Evolutionary conservation across 441 rosid species (phyloP), one percentile per base, ranked within the genome.

Genomic region (Pelargonium myrrhifolium): DNA sequence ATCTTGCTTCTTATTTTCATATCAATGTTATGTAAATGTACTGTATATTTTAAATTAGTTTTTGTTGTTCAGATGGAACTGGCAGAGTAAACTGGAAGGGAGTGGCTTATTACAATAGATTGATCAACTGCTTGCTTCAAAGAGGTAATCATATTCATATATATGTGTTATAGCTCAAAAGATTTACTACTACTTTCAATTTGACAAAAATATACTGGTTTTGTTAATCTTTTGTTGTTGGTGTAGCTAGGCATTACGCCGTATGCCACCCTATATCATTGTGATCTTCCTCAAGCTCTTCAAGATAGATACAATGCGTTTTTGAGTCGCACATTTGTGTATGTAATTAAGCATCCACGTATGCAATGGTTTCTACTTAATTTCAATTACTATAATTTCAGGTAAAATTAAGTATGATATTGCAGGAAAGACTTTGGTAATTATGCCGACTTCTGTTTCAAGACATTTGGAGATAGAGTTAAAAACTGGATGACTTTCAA

Each of bases 401-500:
- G n/a, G 0, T 24, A 6, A 0, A 9, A 26, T 2, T 4, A 21
- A 28, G 56, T n/a, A n/a, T 28, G n/a, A 4, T 18, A 9, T 3
- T 73, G 31, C 81, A 93, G 99, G 86, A 76, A 88, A 28, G 97
- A 94, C 75, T 94, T 84, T 72, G 96, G 97, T 0, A 88, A 88
- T 68, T 93, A 85, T 35, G 96, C 96, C 0, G 97, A 94, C 3
- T 91, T 94, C 72, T 94, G 97, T 75, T 94, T 89, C 80, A 87
- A 91, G 74, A 71, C 81, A 47, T 94, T 84, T 22, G 96, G 96
- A 10, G 96, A 91, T 64, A 79, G 97, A 78, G 99, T 94, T 58
- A 94, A 91, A 79, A 85, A 94, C 31, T 94, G 99, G 97, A 88
- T 86, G 96, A 91, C 97, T 14, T 89, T 87, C 70, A 91, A 93